A percentile compares a stretch with the other conserved stretches of the same genome.
These are phyloP conservation scores for Curvularia lunata DNA, from an alignment of 2,329 filamentous ascomycete genomes.

Conservation along the genomic window DNA sequence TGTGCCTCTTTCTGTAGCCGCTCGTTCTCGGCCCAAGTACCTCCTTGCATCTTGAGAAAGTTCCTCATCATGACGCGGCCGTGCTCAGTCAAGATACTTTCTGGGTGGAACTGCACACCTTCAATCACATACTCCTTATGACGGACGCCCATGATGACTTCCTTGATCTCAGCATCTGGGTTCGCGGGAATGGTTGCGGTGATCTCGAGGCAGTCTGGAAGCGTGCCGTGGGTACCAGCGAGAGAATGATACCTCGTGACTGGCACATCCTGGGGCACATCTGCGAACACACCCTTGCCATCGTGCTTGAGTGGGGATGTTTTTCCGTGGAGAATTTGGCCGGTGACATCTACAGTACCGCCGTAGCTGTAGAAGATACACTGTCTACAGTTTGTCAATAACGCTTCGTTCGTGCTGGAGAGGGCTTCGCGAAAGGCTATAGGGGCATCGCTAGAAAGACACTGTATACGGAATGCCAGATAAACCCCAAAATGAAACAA, in stretches of 20 bases:
- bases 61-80: constrained; percentile 91
- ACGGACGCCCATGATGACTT: constrained; percentile 94
- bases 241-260: constrained; percentile 97
- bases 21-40: constrained; percentile 87
- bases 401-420: not conserved
- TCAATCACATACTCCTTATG: constrained; percentile 93
- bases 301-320: constrained; percentile 92
- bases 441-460: not conserved
- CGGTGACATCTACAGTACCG: constrained; percentile 87
- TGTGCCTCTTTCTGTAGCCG: constrained; percentile 53
- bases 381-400: constrained; percentile 62
- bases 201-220: constrained; percentile 85
- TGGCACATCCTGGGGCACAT: constrained; percentile 78
- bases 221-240: constrained; percentile 84
- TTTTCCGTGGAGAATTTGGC: constrained; percentile 96
- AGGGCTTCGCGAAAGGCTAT: not conserved
- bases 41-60: constrained; percentile 85
- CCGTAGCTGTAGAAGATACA: constrained; percentile 96
- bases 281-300: constrained; percentile 85
- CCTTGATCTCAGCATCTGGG: constrained; percentile 75
- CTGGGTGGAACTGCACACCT: constrained; percentile 96
- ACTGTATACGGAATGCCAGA: not conserved
- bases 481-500: not conserved
- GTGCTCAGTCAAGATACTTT: constrained; percentile 91
- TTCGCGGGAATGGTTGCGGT: constrained; percentile 81